phyloP scores from a whole-genome alignment of 768 basidiomycete species.

The Pisolithus orientalis region DNA sequence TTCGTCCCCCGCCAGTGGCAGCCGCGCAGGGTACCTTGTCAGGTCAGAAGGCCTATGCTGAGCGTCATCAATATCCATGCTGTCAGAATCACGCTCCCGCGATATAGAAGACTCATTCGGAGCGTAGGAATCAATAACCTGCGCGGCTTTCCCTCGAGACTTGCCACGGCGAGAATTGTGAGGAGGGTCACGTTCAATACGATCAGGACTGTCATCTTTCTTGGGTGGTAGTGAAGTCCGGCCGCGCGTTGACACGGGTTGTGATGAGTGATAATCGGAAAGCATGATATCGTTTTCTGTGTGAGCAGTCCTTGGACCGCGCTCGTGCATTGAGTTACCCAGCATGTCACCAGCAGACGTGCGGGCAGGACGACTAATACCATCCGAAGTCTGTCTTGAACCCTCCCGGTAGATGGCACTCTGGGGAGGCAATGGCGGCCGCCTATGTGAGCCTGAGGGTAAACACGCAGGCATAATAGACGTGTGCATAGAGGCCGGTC shows the following conservation, averaged over 20 bases:
- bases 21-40: conserved; percentile 13
- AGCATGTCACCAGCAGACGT: neutral
- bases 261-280: neutral
- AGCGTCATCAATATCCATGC: conserved; percentile 24
- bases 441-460: conserved; percentile 28
- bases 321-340: neutral
- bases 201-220: conserved; percentile 12
- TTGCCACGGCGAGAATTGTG: conserved; percentile 13
- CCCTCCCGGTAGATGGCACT: conserved; percentile 23
- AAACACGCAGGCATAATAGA: conserved; percentile 12
- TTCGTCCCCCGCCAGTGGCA: conserved; percentile 19
- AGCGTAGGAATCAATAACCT: conserved; percentile 8
- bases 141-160: conserved; percentile 4
- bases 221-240: conserved; percentile 9
- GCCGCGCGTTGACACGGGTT: conserved; percentile 4
- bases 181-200: conserved; percentile 3
- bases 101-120: conserved; percentile 14
- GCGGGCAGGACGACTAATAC: conserved; percentile 5
- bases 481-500: conserved; percentile 16
- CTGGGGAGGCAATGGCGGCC: conserved; percentile 33
- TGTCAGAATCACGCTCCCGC: conserved; percentile 17
- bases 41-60: conserved; percentile 16
- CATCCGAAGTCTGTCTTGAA: conserved; percentile 9
- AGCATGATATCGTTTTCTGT: neutral
- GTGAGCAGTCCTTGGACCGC: neutral